A percentile compares a stretch with the other conserved stretches of the same genome.
These are phyloP conservation scores for Erysimum cheiri DNA, from an alignment of 441 rosid species.

Conservation along the genomic window DNA sequence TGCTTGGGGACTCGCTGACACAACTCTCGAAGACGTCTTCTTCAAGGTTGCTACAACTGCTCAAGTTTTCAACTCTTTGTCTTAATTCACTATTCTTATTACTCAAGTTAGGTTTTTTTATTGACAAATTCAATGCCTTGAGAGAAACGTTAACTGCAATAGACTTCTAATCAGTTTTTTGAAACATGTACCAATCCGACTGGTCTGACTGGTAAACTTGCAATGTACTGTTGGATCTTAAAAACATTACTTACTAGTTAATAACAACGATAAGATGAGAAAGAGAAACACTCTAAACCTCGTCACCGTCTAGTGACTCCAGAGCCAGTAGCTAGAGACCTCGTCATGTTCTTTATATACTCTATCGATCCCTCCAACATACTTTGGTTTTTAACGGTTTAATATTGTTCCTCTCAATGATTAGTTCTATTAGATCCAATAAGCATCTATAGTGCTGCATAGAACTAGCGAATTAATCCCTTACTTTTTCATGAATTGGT, in stretches of 20 bases:
- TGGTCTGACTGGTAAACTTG: background rate
- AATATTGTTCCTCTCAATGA: background rate
- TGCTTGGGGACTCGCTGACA: conserved; percentile 95
- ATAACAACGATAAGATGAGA: background rate
- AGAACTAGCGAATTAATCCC: background rate
- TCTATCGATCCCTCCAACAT: conserved; percentile 34
- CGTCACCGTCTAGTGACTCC: conserved; percentile 20
- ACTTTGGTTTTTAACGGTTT: background rate
- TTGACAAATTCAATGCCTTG: conserved; percentile 16
- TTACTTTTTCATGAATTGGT: background rate
- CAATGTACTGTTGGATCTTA: background rate
- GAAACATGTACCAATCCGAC: background rate
- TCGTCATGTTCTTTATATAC: conserved; percentile 37
- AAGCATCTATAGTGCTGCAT: background rate
- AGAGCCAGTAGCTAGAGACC: conserved; percentile 42
- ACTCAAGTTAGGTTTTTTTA: conserved; percentile 1
- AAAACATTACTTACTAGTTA: background rate
- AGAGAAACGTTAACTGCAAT: background rate
- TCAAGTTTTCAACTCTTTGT: conserved; percentile 51
- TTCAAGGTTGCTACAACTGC: conserved; percentile 84
- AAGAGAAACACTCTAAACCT: conserved; percentile 26
- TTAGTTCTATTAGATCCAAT: background rate
- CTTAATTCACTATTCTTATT: conserved; percentile 37
- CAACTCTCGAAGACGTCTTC: conserved; percentile 95
- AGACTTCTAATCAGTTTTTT: background rate